Evolutionary conservation across 1,284 basidiomycete genomes (phyloP).

Genomic region (Veloboletus limbatus): DNA sequence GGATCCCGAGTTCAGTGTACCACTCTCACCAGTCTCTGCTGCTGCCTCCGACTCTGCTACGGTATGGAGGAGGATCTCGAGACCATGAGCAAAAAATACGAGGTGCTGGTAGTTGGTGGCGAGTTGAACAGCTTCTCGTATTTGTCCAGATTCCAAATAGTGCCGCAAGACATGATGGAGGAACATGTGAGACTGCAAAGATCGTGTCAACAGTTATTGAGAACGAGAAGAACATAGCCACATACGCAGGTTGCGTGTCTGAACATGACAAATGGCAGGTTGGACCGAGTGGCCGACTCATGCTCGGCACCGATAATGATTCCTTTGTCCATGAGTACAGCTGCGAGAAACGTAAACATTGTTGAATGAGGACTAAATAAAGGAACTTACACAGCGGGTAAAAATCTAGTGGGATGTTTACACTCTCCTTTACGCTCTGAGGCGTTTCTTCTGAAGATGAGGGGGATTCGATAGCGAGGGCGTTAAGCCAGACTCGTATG

Average conservation of each 20-base stretch:
- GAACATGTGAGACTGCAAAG: constrained; percentile 83
- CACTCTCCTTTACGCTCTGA: constrained; percentile 85
- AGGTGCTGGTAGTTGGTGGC: constrained; percentile 86
- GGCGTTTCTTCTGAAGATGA: constrained; percentile 41
- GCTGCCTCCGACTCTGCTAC: constrained; percentile 88
- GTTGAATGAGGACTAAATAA: constrained; percentile 3
- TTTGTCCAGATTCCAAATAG: constrained; percentile 71
- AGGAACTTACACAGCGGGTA: constrained; percentile 85
- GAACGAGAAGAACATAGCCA: background rate
- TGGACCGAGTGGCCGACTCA: constrained; percentile 74
- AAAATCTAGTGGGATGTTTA: constrained; percentile 88
- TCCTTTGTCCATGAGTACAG: constrained; percentile 97
- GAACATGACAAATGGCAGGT: constrained; percentile 90
- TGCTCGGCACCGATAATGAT: constrained; percentile 97
- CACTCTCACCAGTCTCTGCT: constrained; percentile 31
- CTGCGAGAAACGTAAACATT: constrained; percentile 40
- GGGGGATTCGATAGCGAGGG: constrained; percentile 78
- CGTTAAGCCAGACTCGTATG: constrained; percentile 94
- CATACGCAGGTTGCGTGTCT: constrained; percentile 86
- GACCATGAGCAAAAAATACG: constrained; percentile 90
- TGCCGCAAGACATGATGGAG: constrained; percentile 88
- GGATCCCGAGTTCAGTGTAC: constrained; percentile 23
- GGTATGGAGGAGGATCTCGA: constrained; percentile 92
- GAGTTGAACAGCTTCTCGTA: constrained; percentile 80
- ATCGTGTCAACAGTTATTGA: constrained; percentile 1